Evolutionary conservation across 2,329 filamentous ascomycete genomes (phyloP), one percentile per base, ranked within the genome.

Genomic region (Colletotrichum sp.): DNA sequence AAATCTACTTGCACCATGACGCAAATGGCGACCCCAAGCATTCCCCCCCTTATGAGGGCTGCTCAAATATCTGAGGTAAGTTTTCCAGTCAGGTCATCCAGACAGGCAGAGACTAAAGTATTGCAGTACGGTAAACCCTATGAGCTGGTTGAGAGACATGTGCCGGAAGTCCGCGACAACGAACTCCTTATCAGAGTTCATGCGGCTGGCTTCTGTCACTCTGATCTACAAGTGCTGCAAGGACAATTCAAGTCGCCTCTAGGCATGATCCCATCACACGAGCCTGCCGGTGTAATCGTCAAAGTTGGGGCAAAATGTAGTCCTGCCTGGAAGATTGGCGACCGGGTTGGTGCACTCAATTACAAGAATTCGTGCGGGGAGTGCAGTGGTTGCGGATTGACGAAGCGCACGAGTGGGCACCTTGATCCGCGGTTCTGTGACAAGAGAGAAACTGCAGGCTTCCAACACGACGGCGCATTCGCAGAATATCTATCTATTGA

Each of bases 121-220:
- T 71, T 34, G 15, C 28, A 84, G 83, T 84, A 82, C 68, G 79
- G 79, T 26, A 77, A 80, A 18, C 80, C 82, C 3, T 84, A 84
- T 44, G 76, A 78, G 15, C 57, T 84, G 7, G 77, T 75, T 1
- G 68, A 68, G 15, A 76, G 69, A 21, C 71, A 76, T 16, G 69
- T 80, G 1, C 83, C 83, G 5, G 34, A 55, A 7, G 79, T 82
- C 34, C 77, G 72, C 28, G 79, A 80, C 12, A 60, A 79, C 63
- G 81, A 84, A 26, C 79, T 85, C 6, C 80, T 85, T 21, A 72
- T 85, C 71, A 78, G 79, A 32, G 77, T 85, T 59, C 77, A 82
- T 34, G 84, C 84, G 4, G 84, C 84, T 8, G 82, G 84, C 1
- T 85, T 85, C 77, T 85, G 84, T 70, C 84, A 85, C 65, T 84